phyloP scores from a whole-genome alignment of 139 green algal species.

The Coccomyxa sp. region DNA sequence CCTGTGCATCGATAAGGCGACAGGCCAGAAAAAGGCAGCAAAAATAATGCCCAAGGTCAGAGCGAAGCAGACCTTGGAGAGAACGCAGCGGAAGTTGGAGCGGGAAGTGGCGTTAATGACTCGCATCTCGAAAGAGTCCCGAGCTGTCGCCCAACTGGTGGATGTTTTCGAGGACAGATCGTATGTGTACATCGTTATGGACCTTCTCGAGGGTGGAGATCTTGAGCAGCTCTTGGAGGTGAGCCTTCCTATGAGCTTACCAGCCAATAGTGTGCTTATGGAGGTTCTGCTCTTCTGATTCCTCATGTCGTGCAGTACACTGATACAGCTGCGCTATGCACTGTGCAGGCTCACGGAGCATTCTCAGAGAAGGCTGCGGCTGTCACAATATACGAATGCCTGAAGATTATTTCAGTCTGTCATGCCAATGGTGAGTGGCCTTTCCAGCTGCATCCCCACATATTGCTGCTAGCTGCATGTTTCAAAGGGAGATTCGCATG shows the following conservation, averaged over 20 bases:
- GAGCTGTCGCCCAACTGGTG: constrained; percentile 28
- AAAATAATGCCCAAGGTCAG: constrained; percentile 39
- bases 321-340: background rate
- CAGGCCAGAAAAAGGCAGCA: constrained; percentile 29
- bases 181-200: constrained; percentile 44
- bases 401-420: constrained; percentile 48
- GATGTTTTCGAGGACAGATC: constrained; percentile 45
- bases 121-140: constrained; percentile 3
- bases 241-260: background rate
- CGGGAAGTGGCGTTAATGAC: constrained; percentile 2
- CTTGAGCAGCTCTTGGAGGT: constrained; percentile 35
- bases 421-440: constrained; percentile 25
- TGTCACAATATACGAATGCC: constrained; percentile 36
- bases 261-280: background rate
- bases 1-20: constrained; percentile 16
- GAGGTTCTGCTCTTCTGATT: too few relatives aligned
- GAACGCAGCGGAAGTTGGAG: constrained; percentile 13
- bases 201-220: constrained; percentile 40
- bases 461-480: background rate
- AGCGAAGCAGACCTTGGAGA: constrained; percentile 10
- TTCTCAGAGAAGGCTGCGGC: constrained; percentile 42
- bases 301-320: background rate
- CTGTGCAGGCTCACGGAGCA: constrained; percentile 14
- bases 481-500: background rate
- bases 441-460: background rate